Conservation (phyloP, 495 filamentous ascomycete genomes). For the Penicillium cataractarum region DNA sequence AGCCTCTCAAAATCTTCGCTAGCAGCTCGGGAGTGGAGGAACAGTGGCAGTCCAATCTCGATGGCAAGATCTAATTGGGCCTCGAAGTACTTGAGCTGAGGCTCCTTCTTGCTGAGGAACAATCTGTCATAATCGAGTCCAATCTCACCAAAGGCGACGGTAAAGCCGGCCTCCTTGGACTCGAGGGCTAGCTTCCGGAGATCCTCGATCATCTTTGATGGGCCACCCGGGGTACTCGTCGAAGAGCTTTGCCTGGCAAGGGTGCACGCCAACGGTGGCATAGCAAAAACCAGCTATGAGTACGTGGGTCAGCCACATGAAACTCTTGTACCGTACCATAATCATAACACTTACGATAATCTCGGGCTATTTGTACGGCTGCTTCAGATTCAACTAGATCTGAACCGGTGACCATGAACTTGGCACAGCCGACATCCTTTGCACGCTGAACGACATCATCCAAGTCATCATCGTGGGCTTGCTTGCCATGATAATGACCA, state of each 20-base stretch:
- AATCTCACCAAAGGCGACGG: slow-evolving; percentile 90
- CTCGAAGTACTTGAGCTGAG: slow-evolving; percentile 83
- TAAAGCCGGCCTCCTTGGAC: slow-evolving; percentile 51
- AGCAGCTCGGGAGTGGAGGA: slow-evolving; percentile 87
- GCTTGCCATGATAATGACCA: slow-evolving; percentile 81
- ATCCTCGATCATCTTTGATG: slow-evolving; percentile 59
- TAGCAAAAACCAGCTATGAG: slow-evolving; percentile 76
- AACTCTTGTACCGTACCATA: background rate
- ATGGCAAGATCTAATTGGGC: slow-evolving; percentile 79
- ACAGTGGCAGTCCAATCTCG: slow-evolving; percentile 78
- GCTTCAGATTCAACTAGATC: slow-evolving; percentile 75
- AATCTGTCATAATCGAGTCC: slow-evolving; percentile 95
- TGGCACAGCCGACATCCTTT: slow-evolving; percentile 73
- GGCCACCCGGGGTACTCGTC: slow-evolving; percentile 58
- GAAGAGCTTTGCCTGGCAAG: slow-evolving; percentile 76
- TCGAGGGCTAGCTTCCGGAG: slow-evolving; percentile 60
- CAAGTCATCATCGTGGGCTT: slow-evolving; percentile 79
- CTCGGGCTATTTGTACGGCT: slow-evolving; percentile 71
- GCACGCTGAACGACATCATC: slow-evolving; percentile 76
- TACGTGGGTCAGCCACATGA: background rate
- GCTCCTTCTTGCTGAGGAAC: slow-evolving; percentile 71
- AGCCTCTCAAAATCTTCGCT: slow-evolving; percentile 78
- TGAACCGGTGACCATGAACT: slow-evolving; percentile 94
- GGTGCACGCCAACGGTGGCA: slow-evolving; percentile 90
- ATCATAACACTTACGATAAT: slow-evolving; percentile 63